phyloP scores from a whole-genome alignment of 495 filamentous ascomycete species.

The Hyaloscypha finlandica region DNA sequence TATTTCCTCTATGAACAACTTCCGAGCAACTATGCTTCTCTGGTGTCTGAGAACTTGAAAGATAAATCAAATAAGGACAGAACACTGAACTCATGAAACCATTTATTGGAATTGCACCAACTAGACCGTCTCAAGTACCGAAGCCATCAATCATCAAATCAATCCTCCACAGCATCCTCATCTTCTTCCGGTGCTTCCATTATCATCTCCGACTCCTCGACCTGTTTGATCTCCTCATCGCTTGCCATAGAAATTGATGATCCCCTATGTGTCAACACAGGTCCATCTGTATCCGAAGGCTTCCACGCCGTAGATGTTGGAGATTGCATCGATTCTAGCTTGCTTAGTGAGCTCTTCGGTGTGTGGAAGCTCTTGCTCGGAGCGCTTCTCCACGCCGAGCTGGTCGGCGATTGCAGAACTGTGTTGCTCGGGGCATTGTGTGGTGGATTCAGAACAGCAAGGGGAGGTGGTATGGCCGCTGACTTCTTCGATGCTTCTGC shows the following conservation, averaged over 20 bases:
- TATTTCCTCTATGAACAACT: not conserved
- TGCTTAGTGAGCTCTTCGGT: conserved; percentile 16
- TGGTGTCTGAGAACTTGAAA: not conserved
- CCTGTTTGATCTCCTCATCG: conserved; percentile 30
- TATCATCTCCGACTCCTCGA: too few species aligned
- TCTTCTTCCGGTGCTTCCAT: too few species aligned
- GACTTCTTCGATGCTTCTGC: conserved; percentile 29
- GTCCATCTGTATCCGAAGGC: conserved; percentile 40
- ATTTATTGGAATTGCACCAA: not conserved
- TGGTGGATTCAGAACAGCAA: conserved; percentile 11
- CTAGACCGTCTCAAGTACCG: not conserved
- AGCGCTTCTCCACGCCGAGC: conserved; percentile 40
- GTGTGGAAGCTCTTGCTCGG: not conserved
- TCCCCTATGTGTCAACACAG: conserved; percentile 33
- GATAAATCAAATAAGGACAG: too few species aligned
- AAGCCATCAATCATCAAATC: not conserved
- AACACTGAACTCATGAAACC: not conserved
- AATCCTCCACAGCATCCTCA: conserved; percentile 29
- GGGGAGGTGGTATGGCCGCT: conserved; percentile 18
- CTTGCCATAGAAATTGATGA: conserved; percentile 30
- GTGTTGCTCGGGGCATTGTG: not conserved
- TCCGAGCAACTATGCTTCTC: not conserved
- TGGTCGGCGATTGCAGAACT: conserved; percentile 41
- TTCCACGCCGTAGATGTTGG: conserved; percentile 48
- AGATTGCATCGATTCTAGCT: conserved; percentile 41